Conservation (phyloP, 1,139 yeast species). For the Candida tropicalis region DNA sequence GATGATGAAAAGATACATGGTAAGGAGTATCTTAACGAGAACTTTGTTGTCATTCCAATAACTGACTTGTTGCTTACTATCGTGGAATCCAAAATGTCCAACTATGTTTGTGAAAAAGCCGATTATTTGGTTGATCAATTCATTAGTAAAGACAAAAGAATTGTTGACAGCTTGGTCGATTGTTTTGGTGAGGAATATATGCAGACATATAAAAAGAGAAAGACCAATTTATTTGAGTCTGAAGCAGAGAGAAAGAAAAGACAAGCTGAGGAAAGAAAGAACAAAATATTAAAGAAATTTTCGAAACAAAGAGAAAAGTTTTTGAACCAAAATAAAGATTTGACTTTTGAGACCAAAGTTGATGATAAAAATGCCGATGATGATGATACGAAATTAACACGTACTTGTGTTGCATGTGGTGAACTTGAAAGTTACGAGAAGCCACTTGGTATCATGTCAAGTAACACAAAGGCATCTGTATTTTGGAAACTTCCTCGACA, state of each 20-base stretch:
- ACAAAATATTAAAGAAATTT: slow-evolving; percentile 43
- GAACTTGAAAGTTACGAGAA: slow-evolving; percentile 50
- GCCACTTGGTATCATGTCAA: slow-evolving; percentile 58
- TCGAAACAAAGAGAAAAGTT: slow-evolving; percentile 45
- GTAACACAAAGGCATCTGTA: slow-evolving; percentile 36
- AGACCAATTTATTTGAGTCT: slow-evolving; percentile 30
- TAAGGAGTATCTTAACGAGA: slow-evolving; percentile 36
- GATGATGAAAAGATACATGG: slow-evolving; percentile 55
- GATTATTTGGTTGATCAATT: slow-evolving; percentile 54
- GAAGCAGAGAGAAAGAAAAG: slow-evolving; percentile 50
- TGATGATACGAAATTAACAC: slow-evolving; percentile 14
- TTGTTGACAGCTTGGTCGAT: slow-evolving; percentile 52
- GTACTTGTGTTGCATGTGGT: slow-evolving; percentile 69
- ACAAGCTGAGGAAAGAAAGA: slow-evolving; percentile 39
- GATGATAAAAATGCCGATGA: slow-evolving; percentile 15
- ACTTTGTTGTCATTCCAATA: slow-evolving; percentile 57
- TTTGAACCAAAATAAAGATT: slow-evolving; percentile 32
- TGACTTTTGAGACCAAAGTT: slow-evolving; percentile 12
- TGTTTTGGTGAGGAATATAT: slow-evolving; percentile 62
- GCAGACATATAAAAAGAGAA: slow-evolving; percentile 36
- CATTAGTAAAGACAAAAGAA: slow-evolving; percentile 47
- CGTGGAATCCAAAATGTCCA: slow-evolving; percentile 53
- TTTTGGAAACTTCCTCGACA: slow-evolving; percentile 52
- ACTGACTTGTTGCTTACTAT: slow-evolving; percentile 56
- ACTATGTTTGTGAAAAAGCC: slow-evolving; percentile 53